These are phyloP conservation scores for Paraphaeosphaeria sporulosa DNA, from an alignment of 2,329 filamentous ascomycete genomes.

Conservation along the genomic window DNA sequence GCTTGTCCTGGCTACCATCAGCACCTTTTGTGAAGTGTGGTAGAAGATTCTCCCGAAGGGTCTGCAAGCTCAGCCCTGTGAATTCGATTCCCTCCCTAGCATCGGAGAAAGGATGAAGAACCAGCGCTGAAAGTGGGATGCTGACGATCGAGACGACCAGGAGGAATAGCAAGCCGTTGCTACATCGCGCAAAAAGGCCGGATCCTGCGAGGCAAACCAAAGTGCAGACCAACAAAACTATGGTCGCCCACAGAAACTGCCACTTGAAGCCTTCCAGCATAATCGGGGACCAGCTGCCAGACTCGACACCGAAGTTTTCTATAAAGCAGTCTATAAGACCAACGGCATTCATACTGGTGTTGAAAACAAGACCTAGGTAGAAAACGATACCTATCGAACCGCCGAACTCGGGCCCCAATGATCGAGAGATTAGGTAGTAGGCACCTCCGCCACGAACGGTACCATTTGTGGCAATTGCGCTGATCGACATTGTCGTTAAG, in stretches of 20 bases:
- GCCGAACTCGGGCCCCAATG: slow-evolving; percentile 85
- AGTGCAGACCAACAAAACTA: slow-evolving; percentile 75
- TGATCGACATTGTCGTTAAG: slow-evolving; percentile 85
- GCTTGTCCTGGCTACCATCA: slow-evolving; percentile 67
- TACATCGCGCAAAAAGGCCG: slow-evolving; percentile 79
- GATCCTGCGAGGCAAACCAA: slow-evolving; percentile 80
- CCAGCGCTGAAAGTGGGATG: slow-evolving; percentile 79
- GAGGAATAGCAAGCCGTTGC: slow-evolving; percentile 76
- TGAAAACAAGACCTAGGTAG: slow-evolving; percentile 84
- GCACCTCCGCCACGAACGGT: slow-evolving; percentile 87
- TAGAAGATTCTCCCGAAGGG: slow-evolving; percentile 75
- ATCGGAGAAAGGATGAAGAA: slow-evolving; percentile 72
- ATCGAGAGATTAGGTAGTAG: slow-evolving; percentile 88
- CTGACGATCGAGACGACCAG: slow-evolving; percentile 78
- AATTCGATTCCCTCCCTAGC: slow-evolving; percentile 72
- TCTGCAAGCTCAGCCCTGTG: slow-evolving; percentile 76
- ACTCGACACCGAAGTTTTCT: slow-evolving; percentile 71
- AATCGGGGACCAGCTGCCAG: slow-evolving; percentile 64
- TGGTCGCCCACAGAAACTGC: slow-evolving; percentile 77
- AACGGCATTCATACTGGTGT: slow-evolving; percentile 86
- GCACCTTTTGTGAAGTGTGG: slow-evolving; percentile 70
- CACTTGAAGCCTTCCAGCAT: slow-evolving; percentile 79
- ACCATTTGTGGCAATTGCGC: slow-evolving; percentile 88
- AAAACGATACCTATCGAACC: slow-evolving; percentile 88
- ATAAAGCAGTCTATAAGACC: slow-evolving; percentile 84